A percentile compares a stretch with the other conserved stretches of the same genome.
Conservation (phyloP, 495 filamentous ascomycete species). For the Aspergillus sclerotiicarbonarius region DNA sequence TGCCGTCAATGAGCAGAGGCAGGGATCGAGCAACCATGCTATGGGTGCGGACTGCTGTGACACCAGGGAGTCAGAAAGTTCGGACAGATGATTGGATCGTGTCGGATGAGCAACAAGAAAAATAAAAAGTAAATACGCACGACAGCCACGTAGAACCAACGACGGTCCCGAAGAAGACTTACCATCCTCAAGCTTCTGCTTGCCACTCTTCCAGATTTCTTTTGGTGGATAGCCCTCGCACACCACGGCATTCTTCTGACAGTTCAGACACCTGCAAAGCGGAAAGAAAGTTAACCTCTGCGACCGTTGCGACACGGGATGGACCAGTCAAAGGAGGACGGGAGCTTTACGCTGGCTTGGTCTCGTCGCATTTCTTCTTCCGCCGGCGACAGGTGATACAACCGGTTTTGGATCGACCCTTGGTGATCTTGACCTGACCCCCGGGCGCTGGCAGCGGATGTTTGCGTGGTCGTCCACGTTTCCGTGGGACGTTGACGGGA, state of each 20-base stretch:
- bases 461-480: constrained; percentile 81
- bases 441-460: constrained; percentile 63
- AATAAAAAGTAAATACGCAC: neutral
- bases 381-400: constrained; percentile 88
- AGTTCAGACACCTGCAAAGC: constrained; percentile 66
- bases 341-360: constrained; percentile 66
- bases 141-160: neutral
- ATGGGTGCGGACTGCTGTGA: constrained; percentile 35
- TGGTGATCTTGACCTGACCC: constrained; percentile 65
- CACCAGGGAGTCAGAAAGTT: constrained; percentile 6
- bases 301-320: neutral
- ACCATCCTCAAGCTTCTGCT: constrained; percentile 75
- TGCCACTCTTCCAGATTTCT: constrained; percentile 82
- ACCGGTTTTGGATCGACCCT: constrained; percentile 90
- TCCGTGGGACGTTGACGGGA: constrained; percentile 45
- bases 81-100: constrained; percentile 6
- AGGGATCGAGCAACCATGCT: constrained; percentile 58
- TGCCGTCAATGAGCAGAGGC: constrained; percentile 76
- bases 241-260: constrained; percentile 88
- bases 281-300: constrained; percentile 7
- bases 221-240: constrained; percentile 93
- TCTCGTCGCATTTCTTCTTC: constrained; percentile 98
- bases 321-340: no score
- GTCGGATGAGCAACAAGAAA: constrained; percentile 1
- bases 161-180: constrained; percentile 19